Evolutionary conservation across 139 green algal genomes (phyloP).

Genomic region (Chlorella sorokiniana): DNA sequence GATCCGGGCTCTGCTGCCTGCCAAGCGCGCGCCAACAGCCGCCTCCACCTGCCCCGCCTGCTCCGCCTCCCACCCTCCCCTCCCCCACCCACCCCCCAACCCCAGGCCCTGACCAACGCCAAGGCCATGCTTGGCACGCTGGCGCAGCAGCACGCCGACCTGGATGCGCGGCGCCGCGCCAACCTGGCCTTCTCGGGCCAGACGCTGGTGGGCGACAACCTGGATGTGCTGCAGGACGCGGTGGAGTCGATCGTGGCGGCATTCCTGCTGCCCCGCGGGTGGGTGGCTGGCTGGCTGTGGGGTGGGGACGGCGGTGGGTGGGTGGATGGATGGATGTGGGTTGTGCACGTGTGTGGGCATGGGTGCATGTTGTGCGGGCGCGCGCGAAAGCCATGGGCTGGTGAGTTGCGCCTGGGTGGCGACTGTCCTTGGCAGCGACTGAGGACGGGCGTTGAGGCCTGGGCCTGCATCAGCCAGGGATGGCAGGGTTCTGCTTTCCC

Average conservation of each 20-base stretch:
- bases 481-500: too few relatives aligned
- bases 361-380: too few relatives aligned
- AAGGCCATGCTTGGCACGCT: conserved; percentile 35
- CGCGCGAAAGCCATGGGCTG: too few relatives aligned
- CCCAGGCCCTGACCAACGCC: conserved; percentile 24
- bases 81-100: conserved; percentile 2
- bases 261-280: conserved; percentile 57
- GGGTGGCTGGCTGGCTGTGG: neutral
- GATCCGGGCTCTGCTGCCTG: too few relatives aligned
- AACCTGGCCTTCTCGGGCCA: conserved; percentile 58
- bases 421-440: too few relatives aligned
- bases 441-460: too few relatives aligned
- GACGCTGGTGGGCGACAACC: conserved; percentile 49
- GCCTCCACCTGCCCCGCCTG: too few relatives aligned
- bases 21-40: too few relatives aligned
- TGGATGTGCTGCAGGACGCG: conserved; percentile 52
- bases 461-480: too few relatives aligned
- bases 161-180: conserved; percentile 40
- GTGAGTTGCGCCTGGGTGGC: too few relatives aligned
- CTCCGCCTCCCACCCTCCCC: too few relatives aligned
- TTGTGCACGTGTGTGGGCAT: neutral
- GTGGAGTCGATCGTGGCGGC: conserved; percentile 51
- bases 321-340: neutral
- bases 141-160: conserved; percentile 39
- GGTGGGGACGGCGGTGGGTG: neutral